Evolutionary conservation across 768 basidiomycete genomes (phyloP).

Genomic region (Phylloporus arenicola): DNA sequence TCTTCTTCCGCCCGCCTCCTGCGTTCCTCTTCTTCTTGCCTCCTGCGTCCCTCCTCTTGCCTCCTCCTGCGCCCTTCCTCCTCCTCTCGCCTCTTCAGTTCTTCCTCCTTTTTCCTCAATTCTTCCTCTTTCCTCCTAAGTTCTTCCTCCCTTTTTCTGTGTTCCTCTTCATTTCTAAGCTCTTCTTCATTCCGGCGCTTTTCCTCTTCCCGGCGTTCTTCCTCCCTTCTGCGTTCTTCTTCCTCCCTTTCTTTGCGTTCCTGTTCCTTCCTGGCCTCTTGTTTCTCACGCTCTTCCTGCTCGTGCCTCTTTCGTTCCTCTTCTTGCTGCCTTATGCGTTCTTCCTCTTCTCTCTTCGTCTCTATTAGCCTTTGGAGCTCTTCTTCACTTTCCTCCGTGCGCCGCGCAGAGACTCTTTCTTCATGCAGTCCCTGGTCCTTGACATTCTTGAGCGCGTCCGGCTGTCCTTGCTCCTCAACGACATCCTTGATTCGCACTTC

Average conservation of each 20-base stretch:
- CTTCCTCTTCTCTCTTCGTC: not conserved
- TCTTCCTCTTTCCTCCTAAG: conserved; percentile 39
- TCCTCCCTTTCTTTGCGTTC: conserved; percentile 3
- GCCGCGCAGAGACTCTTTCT: not conserved
- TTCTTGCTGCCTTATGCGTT: not conserved
- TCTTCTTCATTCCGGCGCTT: not conserved
- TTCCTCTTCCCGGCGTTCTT: not conserved
- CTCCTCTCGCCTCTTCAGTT: conserved; percentile 5
- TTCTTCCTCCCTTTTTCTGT: conserved; percentile 33
- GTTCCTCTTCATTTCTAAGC: conserved; percentile 18
- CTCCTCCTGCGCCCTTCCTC: conserved; percentile 8
- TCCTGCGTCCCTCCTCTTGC: conserved; percentile 2
- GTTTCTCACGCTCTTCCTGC: conserved; percentile 7
- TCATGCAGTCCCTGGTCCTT: not conserved
- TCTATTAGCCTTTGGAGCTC: not conserved
- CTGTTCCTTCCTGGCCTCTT: conserved; percentile 2
- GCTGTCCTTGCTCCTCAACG: not conserved
- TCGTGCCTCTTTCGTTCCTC: conserved; percentile 29
- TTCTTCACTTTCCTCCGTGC: conserved; percentile 3
- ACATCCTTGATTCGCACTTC: conserved; percentile 21
- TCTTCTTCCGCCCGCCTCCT: conserved; percentile 22
- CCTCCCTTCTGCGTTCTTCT: conserved; percentile 20
- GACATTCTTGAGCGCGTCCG: not conserved
- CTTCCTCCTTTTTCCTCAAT: conserved; percentile 11
- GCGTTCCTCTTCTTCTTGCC: conserved; percentile 2